Evolutionary conservation across 2,329 filamentous ascomycete species (phyloP), one percentile per base, ranked within the genome.

Genomic region (Lasiodiplodia theobromae): DNA sequence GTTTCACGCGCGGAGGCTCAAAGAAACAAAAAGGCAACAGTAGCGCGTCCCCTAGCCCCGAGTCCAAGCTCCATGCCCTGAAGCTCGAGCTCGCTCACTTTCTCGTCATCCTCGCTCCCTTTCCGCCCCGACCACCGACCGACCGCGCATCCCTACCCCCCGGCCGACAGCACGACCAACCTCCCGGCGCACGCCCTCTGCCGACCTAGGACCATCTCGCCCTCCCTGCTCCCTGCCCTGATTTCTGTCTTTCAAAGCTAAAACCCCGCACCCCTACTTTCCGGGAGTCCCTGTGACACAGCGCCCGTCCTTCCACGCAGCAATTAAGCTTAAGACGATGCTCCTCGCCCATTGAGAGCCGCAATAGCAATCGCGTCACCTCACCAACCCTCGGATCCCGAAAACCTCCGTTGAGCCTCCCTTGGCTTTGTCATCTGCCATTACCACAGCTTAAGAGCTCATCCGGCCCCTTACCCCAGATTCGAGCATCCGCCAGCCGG

Each of bases 81-180:
- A 28, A 62, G 58, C 58, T 62, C 58, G 58, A 62, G 58, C 58
- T 62, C 38, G 21, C 38, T 14, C 6, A 21, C 54, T 62, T 44
- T 37, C 58, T 51, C 58, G 58, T 37, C 58, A 51, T 62, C 31
- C 47, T 51, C 44, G 60, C 60, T 52, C 60, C 60, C 60, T 21
- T 64, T 52, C 60, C 60, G 60, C 44, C n/a, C 60, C 60, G 60
- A 64, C 60, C 60, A 34, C 58, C 58, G 58, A 51, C 58, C n/a
- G 57, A 63, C 40, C 58, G 60, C 60, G 44, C 44, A 64, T 64
- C 60, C 60, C 60, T 64, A 64, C 60, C 58, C 58, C 58, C 58
- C 58, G 37, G 58, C 58, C 37, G 57, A 38, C 60, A 38, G 60
- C 60, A 52, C 60, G 47, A 64, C 60, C 60, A 64, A 37, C 44